A percentile compares a stretch with the other conserved stretches of the same genome.
Evolutionary conservation across 2,329 filamentous ascomycete genomes (phyloP).

Genomic region (Calonectria hongkongensis): DNA sequence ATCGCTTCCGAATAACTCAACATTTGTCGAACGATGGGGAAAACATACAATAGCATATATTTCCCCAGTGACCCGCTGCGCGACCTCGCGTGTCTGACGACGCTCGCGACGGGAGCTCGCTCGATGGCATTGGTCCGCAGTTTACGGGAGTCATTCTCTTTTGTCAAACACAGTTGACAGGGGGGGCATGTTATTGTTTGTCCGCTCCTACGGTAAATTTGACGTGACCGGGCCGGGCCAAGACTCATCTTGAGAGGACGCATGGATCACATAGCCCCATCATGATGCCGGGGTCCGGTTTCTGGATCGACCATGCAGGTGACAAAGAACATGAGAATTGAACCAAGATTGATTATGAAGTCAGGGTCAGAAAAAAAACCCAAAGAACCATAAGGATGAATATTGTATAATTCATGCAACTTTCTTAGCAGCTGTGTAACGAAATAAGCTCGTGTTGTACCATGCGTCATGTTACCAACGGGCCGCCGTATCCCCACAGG

Average conservation of each 20-base stretch:
- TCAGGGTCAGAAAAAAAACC: too few relatives aligned
- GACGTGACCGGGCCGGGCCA: slow-evolving; percentile 22
- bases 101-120: slow-evolving; percentile 1
- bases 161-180: slow-evolving; percentile 6
- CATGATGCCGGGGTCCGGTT: not conserved
- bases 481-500: slow-evolving; percentile 6
- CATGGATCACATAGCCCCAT: slow-evolving; percentile 15
- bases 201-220: slow-evolving; percentile 1
- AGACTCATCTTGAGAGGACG: not conserved
- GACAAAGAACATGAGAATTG: too few relatives aligned
- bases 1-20: not conserved
- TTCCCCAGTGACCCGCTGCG: slow-evolving; percentile 14
- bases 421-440: too few relatives aligned
- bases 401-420: too few relatives aligned
- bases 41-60: slow-evolving; percentile 1
- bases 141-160: slow-evolving; percentile 27
- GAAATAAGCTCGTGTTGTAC: too few relatives aligned
- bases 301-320: not conserved
- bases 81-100: not conserved
- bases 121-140: slow-evolving; percentile 12
- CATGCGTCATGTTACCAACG: too few relatives aligned
- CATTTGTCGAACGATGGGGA: slow-evolving; percentile 9
- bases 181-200: slow-evolving; percentile 10
- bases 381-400: too few relatives aligned
- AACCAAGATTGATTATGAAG: too few relatives aligned